A percentile compares a stretch with the other conserved stretches of the same genome.
These are phyloP conservation scores for Triticum aestivum DNA, from an alignment of 176 grass and related monocot genomes.

Conservation along the genomic window DNA sequence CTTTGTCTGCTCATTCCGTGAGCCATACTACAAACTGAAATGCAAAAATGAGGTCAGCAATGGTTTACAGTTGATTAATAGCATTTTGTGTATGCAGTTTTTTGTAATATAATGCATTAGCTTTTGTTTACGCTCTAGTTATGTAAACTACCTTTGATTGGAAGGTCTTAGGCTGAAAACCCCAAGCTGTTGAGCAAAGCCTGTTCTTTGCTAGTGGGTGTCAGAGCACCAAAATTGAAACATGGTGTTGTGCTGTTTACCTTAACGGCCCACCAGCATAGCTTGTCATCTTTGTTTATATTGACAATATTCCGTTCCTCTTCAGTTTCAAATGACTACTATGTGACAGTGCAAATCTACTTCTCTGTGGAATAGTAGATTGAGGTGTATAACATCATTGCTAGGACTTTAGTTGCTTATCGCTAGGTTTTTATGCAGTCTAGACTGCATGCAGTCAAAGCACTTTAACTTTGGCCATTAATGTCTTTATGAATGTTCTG, in stretches of 20 bases:
- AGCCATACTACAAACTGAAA: slow-evolving; percentile 98
- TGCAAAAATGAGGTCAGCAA: slow-evolving; percentile 94
- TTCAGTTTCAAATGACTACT: background rate
- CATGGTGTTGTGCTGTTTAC: background rate
- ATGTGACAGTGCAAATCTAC: background rate
- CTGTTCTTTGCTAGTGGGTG: background rate
- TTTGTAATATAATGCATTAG: background rate
- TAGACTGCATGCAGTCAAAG: background rate
- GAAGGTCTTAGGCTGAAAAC: background rate
- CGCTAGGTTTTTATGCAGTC: background rate
- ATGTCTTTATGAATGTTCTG: background rate
- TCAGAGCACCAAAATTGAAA: slow-evolving; percentile 14
- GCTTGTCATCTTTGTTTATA: background rate
- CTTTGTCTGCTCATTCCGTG: slow-evolving; percentile 95
- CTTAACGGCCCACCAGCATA: background rate
- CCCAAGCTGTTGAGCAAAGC: background rate
- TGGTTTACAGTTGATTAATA: slow-evolving; percentile 26
- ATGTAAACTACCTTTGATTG: background rate
- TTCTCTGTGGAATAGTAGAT: background rate
- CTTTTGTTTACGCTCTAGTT: background rate
- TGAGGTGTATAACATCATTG: background rate
- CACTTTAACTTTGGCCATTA: background rate
- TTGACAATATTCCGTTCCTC: background rate
- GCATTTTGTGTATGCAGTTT: slow-evolving; percentile 18
- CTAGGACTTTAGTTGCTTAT: background rate